Base-by-base conservation (phyloP, 768 basidiomycete genomes). In the Suillus clintonianus region DNA sequence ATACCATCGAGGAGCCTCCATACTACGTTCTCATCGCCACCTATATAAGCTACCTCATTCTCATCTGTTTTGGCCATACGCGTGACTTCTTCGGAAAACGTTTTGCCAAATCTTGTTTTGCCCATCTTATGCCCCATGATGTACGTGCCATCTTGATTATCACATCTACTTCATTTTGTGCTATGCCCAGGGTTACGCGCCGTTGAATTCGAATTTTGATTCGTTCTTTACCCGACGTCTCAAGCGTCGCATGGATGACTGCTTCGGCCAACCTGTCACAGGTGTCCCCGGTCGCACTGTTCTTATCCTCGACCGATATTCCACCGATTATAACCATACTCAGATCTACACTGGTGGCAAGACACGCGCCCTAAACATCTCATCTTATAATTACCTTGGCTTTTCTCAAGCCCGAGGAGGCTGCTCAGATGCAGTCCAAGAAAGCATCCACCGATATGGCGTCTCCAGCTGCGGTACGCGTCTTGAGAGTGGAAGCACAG, bases 341-440 rank as follows among this genome's bases (percentile, higher is more conserved):
- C 89, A 92, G 64, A 77, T 87, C 55, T 81, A 89, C 69, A 91
- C 93, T 3, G 97, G 95, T 64, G 85, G 82, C 1, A 85, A 83
- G 30, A 95, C 94, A 0, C 92, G 96, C 60, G 92, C 90, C 0
- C 89, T 99, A 69, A 99, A 99, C 76, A 92, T 98, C 68, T 97
- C 95, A 1, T 97, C 95, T 9, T 99, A 99, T 82, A 99, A 99
- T 79, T 99, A 99, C 74, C 94, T 99, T 70, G 97, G 97, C 4
- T 99, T 99, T 72, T 97, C 97, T 0, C 94, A 97, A 73, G 92
- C 90, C 15, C 85, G 86, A 3, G 97, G 97, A 15, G 91, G 92
- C 7, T 97, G 95, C 73, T 94, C 97, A 9, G 97, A 99, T 72
- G 94, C 93, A 5, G 96, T 94, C 10, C 95, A 97, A 72, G 90